These are phyloP conservation scores for Sclerotinia glacialis DNA, from an alignment of 2,329 filamentous ascomycete species.

Conservation along the genomic window DNA sequence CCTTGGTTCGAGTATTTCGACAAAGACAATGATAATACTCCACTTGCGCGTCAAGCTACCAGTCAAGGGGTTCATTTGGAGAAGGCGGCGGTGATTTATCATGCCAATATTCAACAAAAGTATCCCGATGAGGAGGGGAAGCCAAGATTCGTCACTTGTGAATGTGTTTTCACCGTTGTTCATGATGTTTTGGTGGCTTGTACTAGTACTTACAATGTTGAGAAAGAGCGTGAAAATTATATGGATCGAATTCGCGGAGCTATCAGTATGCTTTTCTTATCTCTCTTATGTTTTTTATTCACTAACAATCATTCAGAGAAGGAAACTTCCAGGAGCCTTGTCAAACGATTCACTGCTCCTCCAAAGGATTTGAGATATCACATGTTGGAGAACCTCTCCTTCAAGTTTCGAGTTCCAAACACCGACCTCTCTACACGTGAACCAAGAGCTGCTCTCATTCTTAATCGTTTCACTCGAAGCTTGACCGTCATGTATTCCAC, in stretches of 20 bases:
- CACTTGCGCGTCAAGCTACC: slow-evolving; percentile 66
- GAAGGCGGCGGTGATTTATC: slow-evolving; percentile 80
- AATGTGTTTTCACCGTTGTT: slow-evolving; percentile 86
- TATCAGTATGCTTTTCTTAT: neutral
- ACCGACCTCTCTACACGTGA: slow-evolving; percentile 61
- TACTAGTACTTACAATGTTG: slow-evolving; percentile 68
- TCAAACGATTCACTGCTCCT: slow-evolving; percentile 73
- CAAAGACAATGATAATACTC: slow-evolving; percentile 64
- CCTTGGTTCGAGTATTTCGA: slow-evolving; percentile 88
- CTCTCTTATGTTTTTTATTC: neutral
- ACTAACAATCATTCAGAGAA: neutral
- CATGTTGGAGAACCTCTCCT: slow-evolving; percentile 81
- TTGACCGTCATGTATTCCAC: slow-evolving; percentile 86
- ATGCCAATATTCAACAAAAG: slow-evolving; percentile 68
- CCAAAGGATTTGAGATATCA: slow-evolving; percentile 82
- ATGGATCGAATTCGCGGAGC: slow-evolving; percentile 5
- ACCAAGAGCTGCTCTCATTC: slow-evolving; percentile 76
- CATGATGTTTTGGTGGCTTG: slow-evolving; percentile 85
- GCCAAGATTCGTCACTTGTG: slow-evolving; percentile 66
- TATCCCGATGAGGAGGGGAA: slow-evolving; percentile 48
- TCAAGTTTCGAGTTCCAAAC: slow-evolving; percentile 67
- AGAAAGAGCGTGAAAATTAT: neutral
- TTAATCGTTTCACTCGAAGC: slow-evolving; percentile 82
- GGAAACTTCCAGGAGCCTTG: slow-evolving; percentile 6
- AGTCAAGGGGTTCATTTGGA: slow-evolving; percentile 71